phyloP scores from a whole-genome alignment of 179 eudicot species.

The Beta lomatogona region DNA sequence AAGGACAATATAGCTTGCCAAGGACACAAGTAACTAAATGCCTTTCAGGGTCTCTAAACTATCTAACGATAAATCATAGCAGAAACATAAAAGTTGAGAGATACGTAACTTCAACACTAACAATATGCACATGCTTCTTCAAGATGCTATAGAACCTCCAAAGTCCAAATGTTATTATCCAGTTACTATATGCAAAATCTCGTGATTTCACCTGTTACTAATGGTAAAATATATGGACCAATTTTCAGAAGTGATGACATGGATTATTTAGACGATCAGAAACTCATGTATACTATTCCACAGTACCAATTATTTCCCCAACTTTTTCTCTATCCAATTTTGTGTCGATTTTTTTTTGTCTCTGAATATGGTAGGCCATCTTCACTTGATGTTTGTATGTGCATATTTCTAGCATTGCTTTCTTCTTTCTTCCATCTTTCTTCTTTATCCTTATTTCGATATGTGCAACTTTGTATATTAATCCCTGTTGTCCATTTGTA shows the following conservation, averaged over 20 bases:
- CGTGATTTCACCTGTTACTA: not conserved
- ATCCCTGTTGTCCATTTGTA: too few relatives aligned
- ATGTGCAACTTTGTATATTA: too few relatives aligned
- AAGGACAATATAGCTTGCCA: not conserved
- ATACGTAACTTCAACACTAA: not conserved
- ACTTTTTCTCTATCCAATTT: not conserved
- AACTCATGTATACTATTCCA: not conserved
- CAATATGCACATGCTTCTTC: slow-evolving; percentile 2
- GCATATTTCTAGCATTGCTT: too few relatives aligned
- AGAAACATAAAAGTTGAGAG: not conserved
- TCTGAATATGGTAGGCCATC: too few relatives aligned
- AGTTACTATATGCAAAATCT: not conserved
- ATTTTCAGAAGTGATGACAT: not conserved
- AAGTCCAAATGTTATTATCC: not conserved
- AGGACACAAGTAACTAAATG: not conserved
- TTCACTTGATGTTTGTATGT: too few relatives aligned
- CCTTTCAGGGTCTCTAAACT: not conserved
- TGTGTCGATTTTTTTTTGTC: too few relatives aligned
- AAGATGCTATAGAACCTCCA: not conserved
- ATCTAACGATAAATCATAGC: not conserved
- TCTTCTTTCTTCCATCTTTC: too few relatives aligned
- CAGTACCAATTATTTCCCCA: not conserved
- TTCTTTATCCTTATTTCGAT: too few relatives aligned
- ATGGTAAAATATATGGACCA: not conserved
- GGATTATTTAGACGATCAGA: not conserved